Base-by-base conservation (phyloP, 2,329 filamentous ascomycete genomes). In the Talaromyces albobiverticillius region DNA sequence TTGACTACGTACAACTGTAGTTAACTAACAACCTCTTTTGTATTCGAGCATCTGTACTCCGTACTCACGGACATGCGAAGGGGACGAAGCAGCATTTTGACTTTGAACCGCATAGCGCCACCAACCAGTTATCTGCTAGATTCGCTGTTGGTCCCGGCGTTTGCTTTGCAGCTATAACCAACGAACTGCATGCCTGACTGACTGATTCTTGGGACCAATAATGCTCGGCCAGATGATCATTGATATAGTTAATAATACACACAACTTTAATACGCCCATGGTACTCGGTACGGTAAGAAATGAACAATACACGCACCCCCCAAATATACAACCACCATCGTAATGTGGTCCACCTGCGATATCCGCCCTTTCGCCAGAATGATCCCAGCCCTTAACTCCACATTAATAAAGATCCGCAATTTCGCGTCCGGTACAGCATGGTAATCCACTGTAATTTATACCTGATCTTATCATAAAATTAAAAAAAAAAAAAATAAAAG, bases 381-480 rank as follows among this genome's bases (percentile, higher is more conserved):
- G 46, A 49, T 41, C 46, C 32, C 26, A 49, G 46, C 34, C 46
- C 46, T 18, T 31, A 29, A 43, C 48, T 51, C 48, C 48, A 51
- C 48, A 51, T 14, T 34, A 42, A 43, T 36, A 36, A 41, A 54
- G 53, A 54, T 51, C 53, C 53, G 53, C 53, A 45, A 29, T 40
- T 45, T 51, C 53, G 34, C 53, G 41, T 29, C 46, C 18, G 41
- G 53, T 54, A 54, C 46, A 36, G 52, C 47, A n/a, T 50, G 14
- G 51, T 40, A 40, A 40, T 4, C 13, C 14, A 18, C 32, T 29
- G 45, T 47, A 48, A 54, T 45, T 48, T 47, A 54, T 23, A 32
- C 20, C 14, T 29, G 48, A 51, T 51, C 48, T 51, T 51, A 51
- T 51, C 38, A 32, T 34, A 26, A 43, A 51, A 41, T 43, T 51